A percentile compares a stretch with the other conserved stretches of the same genome.
phyloP scores from a whole-genome alignment of 345 rosid genomes.

The Cardamine occulta region DNA sequence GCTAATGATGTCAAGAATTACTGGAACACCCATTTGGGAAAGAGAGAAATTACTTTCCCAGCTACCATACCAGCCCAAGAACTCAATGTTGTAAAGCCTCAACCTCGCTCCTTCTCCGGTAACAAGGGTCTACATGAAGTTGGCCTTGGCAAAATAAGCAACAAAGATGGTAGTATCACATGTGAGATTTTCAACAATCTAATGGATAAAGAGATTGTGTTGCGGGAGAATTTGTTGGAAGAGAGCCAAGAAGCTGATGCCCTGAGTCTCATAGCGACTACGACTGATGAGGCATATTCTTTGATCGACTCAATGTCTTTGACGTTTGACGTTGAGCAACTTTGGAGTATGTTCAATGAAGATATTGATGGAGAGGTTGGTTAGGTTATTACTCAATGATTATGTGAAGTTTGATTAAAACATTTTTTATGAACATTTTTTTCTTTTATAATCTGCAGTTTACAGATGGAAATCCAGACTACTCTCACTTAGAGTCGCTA shows the following conservation, averaged over 20 bases:
- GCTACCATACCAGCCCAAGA: neutral
- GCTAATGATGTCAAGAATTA: conserved; percentile 61
- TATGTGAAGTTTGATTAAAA: no score
- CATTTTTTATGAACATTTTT: no score
- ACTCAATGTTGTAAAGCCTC: conserved; percentile 36
- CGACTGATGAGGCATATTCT: neutral
- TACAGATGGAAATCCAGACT: no score
- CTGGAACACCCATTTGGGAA: conserved; percentile 58
- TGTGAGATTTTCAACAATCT: conserved; percentile 2
- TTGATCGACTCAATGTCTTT: neutral
- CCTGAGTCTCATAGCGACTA: no score
- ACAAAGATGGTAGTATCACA: neutral
- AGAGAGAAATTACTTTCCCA: neutral
- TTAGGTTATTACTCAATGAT: no score
- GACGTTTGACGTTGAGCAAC: conserved; percentile 36
- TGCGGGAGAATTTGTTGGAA: conserved; percentile 34
- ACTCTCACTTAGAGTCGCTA: no score
- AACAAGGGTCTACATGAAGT: neutral
- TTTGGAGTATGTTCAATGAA: conserved; percentile 34
- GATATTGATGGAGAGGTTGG: neutral
- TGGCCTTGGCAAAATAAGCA: conserved; percentile 12
- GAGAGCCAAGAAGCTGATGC: conserved; percentile 21
- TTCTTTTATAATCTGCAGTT: no score
- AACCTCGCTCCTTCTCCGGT: conserved; percentile 38
- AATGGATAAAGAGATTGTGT: conserved; percentile 8